A percentile compares a stretch with the other conserved stretches of the same genome.
These are phyloP conservation scores for Deinandra increscens DNA, from an alignment of 129 eudicot species.

Conservation along the genomic window DNA sequence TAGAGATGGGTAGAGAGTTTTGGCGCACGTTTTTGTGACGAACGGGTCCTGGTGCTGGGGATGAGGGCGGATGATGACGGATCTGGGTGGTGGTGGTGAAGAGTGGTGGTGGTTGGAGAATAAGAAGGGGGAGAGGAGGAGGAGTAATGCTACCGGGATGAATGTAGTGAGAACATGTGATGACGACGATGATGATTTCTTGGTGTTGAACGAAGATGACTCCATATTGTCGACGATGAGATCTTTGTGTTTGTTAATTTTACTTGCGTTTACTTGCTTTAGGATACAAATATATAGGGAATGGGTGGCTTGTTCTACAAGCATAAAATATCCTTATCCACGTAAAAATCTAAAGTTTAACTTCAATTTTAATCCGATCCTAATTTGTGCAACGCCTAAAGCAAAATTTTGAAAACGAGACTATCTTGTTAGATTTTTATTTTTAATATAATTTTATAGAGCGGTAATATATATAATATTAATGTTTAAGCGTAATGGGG, in stretches of 20 bases:
- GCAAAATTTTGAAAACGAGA: too few species aligned
- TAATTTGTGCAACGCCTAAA: too few species aligned
- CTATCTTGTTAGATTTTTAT: too few species aligned
- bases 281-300: background rate
- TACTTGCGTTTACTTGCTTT: background rate
- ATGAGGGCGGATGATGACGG: constrained; percentile 9
- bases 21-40: constrained; percentile 57
- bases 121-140: constrained; percentile 24
- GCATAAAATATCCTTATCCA: too few species aligned
- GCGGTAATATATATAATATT: too few species aligned
- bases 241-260: too few species aligned
- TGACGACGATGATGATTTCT: constrained; percentile 1
- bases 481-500: too few species aligned
- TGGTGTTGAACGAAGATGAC: constrained; percentile 13
- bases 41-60: constrained; percentile 21
- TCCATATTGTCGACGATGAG: constrained; percentile 15
- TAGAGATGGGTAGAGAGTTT: constrained; percentile 56
- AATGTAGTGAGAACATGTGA: constrained; percentile 21
- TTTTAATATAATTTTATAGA: too few species aligned
- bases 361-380: too few species aligned
- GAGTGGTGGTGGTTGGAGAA: constrained; percentile 2
- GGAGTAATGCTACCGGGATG: constrained; percentile 15
- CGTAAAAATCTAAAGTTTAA: too few species aligned
- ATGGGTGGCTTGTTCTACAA: background rate
- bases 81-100: constrained; percentile 6